phyloP scores from a whole-genome alignment of 768 basidiomycete genomes.

The Melanogaster broomeanus region DNA sequence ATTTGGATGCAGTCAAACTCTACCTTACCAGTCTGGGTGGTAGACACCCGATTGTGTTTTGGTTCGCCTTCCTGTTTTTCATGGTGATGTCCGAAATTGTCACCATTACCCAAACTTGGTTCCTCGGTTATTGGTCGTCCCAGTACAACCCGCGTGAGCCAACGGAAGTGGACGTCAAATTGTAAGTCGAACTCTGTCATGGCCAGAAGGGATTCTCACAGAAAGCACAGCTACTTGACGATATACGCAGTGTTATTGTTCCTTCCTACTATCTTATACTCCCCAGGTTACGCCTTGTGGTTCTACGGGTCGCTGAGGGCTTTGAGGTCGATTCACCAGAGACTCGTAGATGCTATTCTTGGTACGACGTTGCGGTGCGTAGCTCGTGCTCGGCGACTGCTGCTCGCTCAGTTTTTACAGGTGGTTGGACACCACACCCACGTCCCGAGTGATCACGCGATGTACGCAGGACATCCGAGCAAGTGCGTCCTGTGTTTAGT shows the following conservation, averaged over 20 bases:
- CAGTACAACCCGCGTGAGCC: slow-evolving; percentile 38
- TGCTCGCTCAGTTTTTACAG: slow-evolving; percentile 38
- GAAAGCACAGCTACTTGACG: slow-evolving; percentile 45
- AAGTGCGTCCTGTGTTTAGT: slow-evolving; percentile 16
- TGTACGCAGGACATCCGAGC: slow-evolving; percentile 50
- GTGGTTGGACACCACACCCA: slow-evolving; percentile 52
- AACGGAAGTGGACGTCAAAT: slow-evolving; percentile 34
- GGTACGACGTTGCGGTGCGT: slow-evolving; percentile 64
- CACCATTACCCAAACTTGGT: slow-evolving; percentile 39
- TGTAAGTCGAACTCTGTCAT: slow-evolving; percentile 23
- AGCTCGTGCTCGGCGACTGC: slow-evolving; percentile 19
- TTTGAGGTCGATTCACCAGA: slow-evolving; percentile 52
- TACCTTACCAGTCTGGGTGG: slow-evolving; percentile 28
- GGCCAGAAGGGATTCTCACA: background rate
- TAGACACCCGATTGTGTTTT: slow-evolving; percentile 26
- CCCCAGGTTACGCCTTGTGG: slow-evolving; percentile 38
- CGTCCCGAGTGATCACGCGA: slow-evolving; percentile 45
- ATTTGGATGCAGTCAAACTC: slow-evolving; percentile 20
- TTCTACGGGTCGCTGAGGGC: slow-evolving; percentile 54
- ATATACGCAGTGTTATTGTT: slow-evolving; percentile 44
- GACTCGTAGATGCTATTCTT: slow-evolving; percentile 54
- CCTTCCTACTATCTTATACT: slow-evolving; percentile 33
- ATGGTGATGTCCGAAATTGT: slow-evolving; percentile 19
- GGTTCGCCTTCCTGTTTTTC: slow-evolving; percentile 28
- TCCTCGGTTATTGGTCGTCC: slow-evolving; percentile 46